These are phyloP conservation scores for Apostasia ramifera DNA, from an alignment of 106 monocot species.

Conservation along the genomic window DNA sequence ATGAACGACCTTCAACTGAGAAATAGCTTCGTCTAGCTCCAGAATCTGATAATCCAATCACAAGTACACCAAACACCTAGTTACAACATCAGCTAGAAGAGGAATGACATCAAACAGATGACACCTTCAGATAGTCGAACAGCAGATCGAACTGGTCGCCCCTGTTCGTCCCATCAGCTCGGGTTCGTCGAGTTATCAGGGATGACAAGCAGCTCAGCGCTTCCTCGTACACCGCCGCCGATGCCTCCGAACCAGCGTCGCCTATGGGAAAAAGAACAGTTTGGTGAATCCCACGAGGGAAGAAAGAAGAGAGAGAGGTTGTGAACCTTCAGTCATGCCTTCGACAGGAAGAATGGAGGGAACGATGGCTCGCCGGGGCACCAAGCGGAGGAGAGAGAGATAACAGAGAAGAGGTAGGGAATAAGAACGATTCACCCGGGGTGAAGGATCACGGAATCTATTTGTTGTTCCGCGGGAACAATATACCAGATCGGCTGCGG, in stretches of 20 bases:
- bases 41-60: conserved; percentile 34
- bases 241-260: not conserved
- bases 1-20: conserved; percentile 70
- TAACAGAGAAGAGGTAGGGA: not conserved
- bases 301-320: too few relatives aligned
- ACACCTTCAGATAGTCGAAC: conserved; percentile 69
- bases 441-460: not conserved
- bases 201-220: conserved; percentile 68
- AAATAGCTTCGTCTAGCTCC: conserved; percentile 59
- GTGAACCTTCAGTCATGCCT: conserved; percentile 1
- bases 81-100: not conserved
- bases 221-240: conserved; percentile 50
- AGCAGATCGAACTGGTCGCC: conserved; percentile 67
- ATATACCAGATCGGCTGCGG: not conserved
- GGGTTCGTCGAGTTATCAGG: conserved; percentile 60
- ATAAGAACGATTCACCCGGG: not conserved
- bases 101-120: not conserved
- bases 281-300: not conserved
- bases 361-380: not conserved
- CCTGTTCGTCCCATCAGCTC: conserved; percentile 54
- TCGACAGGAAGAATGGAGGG: not conserved
- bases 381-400: not conserved
- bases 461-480: not conserved
- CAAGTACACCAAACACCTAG: not conserved
- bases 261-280: not conserved